These are phyloP conservation scores for Thelephora terrestris DNA, from an alignment of 1,284 basidiomycete genomes.

Conservation along the genomic window DNA sequence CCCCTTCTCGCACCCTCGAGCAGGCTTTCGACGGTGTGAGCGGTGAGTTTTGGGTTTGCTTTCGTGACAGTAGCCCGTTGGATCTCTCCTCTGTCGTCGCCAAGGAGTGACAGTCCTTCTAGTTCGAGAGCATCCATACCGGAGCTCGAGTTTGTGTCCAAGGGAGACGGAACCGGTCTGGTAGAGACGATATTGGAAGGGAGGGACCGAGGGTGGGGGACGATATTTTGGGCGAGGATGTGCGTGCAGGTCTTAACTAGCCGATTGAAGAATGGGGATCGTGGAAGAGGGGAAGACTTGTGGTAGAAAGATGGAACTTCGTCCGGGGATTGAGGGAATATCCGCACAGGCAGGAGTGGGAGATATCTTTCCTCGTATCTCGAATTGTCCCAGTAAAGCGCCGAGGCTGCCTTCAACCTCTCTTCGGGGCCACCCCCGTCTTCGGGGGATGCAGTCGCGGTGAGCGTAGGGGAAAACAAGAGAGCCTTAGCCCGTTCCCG, in stretches of 20 bases:
- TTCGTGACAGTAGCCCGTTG: conserved; percentile 43
- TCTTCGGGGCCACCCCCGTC: neutral
- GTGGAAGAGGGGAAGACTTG: conserved; percentile 2
- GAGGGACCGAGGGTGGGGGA: conserved; percentile 23
- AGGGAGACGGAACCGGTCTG: no score
- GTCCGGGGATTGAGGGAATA: conserved; percentile 29
- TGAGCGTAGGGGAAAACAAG: conserved; percentile 24
- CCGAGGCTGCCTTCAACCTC: conserved; percentile 24
- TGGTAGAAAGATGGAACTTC: neutral
- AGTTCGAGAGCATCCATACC: neutral
- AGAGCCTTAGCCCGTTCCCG: conserved; percentile 47
- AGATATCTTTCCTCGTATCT: conserved; percentile 42
- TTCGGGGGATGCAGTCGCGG: neutral
- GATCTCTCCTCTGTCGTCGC: conserved; percentile 25
- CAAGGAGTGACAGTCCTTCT: neutral
- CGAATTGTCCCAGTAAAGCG: conserved; percentile 53
- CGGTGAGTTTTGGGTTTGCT: conserved; percentile 48
- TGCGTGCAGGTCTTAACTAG: conserved; percentile 39
- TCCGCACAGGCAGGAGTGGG: conserved; percentile 43
- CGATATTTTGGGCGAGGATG: conserved; percentile 38
- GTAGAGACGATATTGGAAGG: neutral
- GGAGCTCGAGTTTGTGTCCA: no score
- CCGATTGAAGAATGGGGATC: conserved; percentile 31
- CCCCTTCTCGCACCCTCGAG: conserved; percentile 56
- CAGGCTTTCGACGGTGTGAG: conserved; percentile 62